A percentile compares a stretch with the other conserved stretches of the same genome.
These are phyloP conservation scores for Cryphonectria japonica DNA, from an alignment of 2,329 filamentous ascomycete species.

Conservation along the genomic window DNA sequence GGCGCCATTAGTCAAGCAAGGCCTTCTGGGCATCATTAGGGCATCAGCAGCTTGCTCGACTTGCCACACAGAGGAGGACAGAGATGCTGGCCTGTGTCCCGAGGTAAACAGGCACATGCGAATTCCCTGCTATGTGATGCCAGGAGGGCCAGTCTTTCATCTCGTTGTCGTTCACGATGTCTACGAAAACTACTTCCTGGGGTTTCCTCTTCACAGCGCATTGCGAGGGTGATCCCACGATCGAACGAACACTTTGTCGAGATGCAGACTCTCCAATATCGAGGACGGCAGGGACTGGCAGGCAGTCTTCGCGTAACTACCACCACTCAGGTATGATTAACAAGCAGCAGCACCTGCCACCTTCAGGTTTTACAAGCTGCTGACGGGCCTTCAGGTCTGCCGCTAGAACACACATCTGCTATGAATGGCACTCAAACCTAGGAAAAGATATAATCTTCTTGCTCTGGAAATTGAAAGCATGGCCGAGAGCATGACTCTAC, in stretches of 20 bases:
- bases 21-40: neutral
- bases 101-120: neutral
- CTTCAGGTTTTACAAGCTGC: neutral
- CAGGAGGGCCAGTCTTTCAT: too few species aligned
- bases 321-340: neutral
- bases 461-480: neutral
- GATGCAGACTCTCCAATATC: neutral
- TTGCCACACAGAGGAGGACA: neutral
- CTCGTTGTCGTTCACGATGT: too few species aligned
- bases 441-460: neutral
- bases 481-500: neutral
- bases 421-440: neutral
- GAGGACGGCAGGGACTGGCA: neutral
- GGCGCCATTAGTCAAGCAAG: neutral
- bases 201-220: neutral
- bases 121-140: too few species aligned
- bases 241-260: neutral
- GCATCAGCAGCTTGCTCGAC: neutral
- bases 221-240: neutral
- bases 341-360: neutral
- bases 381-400: neutral
- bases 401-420: neutral
- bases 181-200: too few species aligned
- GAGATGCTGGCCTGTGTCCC: neutral
- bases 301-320: neutral